Base-by-base conservation (phyloP, 139 green algal genomes). In the Yamagishiella unicocca region DNA sequence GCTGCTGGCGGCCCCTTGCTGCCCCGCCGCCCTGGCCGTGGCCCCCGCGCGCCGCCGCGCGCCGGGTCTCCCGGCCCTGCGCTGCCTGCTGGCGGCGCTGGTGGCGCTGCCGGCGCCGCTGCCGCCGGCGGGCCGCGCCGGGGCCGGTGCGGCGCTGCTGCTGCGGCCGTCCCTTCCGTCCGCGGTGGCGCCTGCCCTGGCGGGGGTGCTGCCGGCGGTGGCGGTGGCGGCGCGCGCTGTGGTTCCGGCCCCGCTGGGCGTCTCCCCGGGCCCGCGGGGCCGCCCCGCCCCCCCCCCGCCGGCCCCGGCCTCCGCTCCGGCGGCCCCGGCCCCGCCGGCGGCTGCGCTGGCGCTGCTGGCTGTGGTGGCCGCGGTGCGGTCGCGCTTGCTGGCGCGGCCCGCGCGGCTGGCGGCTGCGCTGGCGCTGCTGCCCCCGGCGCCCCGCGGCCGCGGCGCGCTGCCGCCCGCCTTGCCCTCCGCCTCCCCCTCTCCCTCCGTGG, bases 201-300 rank as follows among this genome's bases (percentile, higher is more conserved):
- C 66, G 5, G 61, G 31, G 0, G 64, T 86, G 62, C 64, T 86
- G 43, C n/a, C 5, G 40, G 62, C 45, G 19, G 10, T 33, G 17
- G 80, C 67, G 80, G 80, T 86, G 40, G 80, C 77, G 80, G 80
- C 80, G 12, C 29, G 31, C 21, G 80, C 80, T 0, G 80, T 86
- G n/a, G 27, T 86, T 3, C 46, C 50, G 43, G 42, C 31, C n/a
- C 38, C 24, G 58, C 27, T 74, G 55, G 58, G 10, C 24, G 43
- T 42, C 4, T 17, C 5, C 31, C 31, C 37, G 0, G 2, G 71
- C 25, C 78, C 58, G 58, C 38, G 38, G 2, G 25, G 27, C 1
- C 38, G 35, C 17, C 31, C 17, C 45, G 72, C 8, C 35, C 22
- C n/a, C 14, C 54, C 19, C 33, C 40, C 37, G 0, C 38, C 46